Evolutionary conservation across 179 eudicot species (phyloP).

Genomic region (Spinacia oleracea): DNA sequence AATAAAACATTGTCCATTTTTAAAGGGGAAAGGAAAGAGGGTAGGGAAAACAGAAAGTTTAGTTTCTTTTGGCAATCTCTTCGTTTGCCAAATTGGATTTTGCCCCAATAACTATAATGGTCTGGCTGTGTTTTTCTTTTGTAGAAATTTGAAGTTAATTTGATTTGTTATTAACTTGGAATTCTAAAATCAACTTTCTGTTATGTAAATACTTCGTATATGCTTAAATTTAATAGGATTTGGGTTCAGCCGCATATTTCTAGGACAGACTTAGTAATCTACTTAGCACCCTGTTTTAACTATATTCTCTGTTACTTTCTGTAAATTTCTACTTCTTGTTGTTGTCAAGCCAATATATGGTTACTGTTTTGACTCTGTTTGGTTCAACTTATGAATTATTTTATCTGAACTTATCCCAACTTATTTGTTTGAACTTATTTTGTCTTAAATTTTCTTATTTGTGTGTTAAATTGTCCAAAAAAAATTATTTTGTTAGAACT

Average conservation of each 20-base stretch:
- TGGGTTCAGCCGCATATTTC: not conserved
- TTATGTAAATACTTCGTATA: not conserved
- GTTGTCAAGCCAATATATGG: not conserved
- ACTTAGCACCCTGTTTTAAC: not conserved
- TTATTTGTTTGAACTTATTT: no score
- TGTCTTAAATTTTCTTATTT: no score
- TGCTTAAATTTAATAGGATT: not conserved
- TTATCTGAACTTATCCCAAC: no score
- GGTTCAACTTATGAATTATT: no score
- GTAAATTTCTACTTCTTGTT: not conserved
- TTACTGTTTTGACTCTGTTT: no score
- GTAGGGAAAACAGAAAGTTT: not conserved
- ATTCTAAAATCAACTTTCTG: not conserved
- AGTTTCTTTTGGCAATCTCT: not conserved
- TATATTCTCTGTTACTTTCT: not conserved
- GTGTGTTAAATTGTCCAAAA: no score
- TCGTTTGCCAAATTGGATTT: not conserved
- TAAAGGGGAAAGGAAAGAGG: not conserved
- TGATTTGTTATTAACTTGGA: not conserved
- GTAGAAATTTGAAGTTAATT: not conserved
- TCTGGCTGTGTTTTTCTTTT: not conserved
- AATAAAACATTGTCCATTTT: not conserved
- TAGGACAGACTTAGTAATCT: not conserved
- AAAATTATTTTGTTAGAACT: no score
- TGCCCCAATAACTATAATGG: not conserved